Evolutionary conservation across 768 basidiomycete species (phyloP).

Genomic region (Rhodotorula diobovata): DNA sequence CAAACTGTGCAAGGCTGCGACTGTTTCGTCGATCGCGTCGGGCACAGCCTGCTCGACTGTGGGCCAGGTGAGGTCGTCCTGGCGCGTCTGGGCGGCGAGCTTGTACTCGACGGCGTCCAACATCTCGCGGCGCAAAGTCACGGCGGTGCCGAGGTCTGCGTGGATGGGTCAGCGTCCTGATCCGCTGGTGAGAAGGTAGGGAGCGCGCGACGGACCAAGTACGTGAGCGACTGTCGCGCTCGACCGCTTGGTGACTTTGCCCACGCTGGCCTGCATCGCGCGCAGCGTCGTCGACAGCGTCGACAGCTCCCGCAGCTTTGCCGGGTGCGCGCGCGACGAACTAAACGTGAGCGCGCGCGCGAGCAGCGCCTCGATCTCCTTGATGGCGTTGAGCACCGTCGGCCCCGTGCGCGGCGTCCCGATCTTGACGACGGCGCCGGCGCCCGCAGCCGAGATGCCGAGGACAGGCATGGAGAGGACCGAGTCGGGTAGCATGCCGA

Average conservation of each 20-base stretch:
- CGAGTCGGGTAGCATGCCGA: slow-evolving; percentile 85
- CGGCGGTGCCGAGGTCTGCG: slow-evolving; percentile 66
- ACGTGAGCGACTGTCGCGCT: slow-evolving; percentile 61
- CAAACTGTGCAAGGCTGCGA: slow-evolving; percentile 52
- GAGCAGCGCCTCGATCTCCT: slow-evolving; percentile 54
- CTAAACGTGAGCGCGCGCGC: slow-evolving; percentile 22
- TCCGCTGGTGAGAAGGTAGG: slow-evolving; percentile 45
- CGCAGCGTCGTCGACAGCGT: slow-evolving; percentile 54
- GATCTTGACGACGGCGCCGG: slow-evolving; percentile 60
- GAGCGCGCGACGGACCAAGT: slow-evolving; percentile 56
- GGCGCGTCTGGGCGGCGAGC: slow-evolving; percentile 51
- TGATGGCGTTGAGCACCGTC: slow-evolving; percentile 53
- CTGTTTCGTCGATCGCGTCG: slow-evolving; percentile 47
- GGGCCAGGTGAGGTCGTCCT: slow-evolving; percentile 76
- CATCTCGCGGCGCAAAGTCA: slow-evolving; percentile 80
- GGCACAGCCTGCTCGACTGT: slow-evolving; percentile 44
- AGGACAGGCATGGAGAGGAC: slow-evolving; percentile 61
- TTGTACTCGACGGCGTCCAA: slow-evolving; percentile 74
- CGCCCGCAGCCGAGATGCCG: slow-evolving; percentile 79
- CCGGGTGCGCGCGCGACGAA: slow-evolving; percentile 64
- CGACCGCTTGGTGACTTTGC: slow-evolving; percentile 55
- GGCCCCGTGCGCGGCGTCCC: slow-evolving; percentile 57
- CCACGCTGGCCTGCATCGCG: slow-evolving; percentile 78
- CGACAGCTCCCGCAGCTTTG: slow-evolving; percentile 70
- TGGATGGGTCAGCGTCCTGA: background rate